Conservation (phyloP, 2,329 filamentous ascomycete genomes). For the Thielaviopsis cerberus region DNA sequence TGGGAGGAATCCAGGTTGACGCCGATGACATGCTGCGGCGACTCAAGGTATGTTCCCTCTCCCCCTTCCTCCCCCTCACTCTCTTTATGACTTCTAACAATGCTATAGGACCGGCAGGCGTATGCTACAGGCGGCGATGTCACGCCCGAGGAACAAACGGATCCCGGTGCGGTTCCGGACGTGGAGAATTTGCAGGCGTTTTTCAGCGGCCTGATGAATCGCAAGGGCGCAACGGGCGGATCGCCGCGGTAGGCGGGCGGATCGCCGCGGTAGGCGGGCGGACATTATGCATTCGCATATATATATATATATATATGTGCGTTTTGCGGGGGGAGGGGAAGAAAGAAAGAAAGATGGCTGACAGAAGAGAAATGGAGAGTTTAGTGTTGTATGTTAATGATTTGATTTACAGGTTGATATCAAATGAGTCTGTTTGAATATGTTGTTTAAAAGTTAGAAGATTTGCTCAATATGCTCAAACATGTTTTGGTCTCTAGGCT, state of each 20-base stretch:
- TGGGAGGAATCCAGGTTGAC: conserved; percentile 91
- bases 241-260: conserved; percentile 6
- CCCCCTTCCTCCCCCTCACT: neutral
- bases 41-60: conserved; percentile 45
- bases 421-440: too few species aligned
- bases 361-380: too few species aligned
- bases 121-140: conserved; percentile 19
- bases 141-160: conserved; percentile 2
- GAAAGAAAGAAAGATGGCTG: too few species aligned
- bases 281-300: neutral
- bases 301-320: too few species aligned
- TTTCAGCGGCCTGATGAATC: conserved; percentile 41
- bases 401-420: too few species aligned
- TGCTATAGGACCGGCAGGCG: conserved; percentile 34
- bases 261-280: conserved; percentile 4
- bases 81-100: neutral
- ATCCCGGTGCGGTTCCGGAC: conserved; percentile 6
- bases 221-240: conserved; percentile 19
- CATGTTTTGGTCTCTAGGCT: too few species aligned
- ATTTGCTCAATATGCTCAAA: too few species aligned
- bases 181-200: conserved; percentile 27
- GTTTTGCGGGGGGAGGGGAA: too few species aligned
- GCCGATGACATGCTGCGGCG: conserved; percentile 82
- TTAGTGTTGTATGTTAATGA: too few species aligned
- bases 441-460: too few species aligned